Conservation (phyloP, 352 stramenopile genomes). For the Aphanomyces astaci region DNA sequence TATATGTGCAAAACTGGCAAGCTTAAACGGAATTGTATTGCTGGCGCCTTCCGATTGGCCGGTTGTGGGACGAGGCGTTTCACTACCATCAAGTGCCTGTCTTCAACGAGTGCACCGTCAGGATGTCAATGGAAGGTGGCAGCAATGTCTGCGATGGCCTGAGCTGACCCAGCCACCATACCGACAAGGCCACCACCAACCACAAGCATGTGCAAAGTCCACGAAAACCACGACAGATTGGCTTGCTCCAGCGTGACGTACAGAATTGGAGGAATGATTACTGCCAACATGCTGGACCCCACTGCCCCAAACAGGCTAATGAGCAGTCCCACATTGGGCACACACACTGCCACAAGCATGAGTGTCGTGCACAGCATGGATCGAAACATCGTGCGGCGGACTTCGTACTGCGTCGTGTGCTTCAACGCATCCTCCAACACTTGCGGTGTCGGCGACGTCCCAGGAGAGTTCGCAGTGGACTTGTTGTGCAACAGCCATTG, state of each 20-base stretch:
- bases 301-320: conserved; percentile 77
- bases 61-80: not conserved
- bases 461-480: not conserved
- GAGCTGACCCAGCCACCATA: conserved; percentile 56
- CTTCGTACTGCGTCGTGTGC: conserved; percentile 59
- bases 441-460: conserved; percentile 19
- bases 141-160: conserved; percentile 47
- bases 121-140: conserved; percentile 25
- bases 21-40: not conserved
- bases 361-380: conserved; percentile 73
- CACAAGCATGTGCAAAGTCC: conserved; percentile 40
- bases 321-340: conserved; percentile 58
- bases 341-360: conserved; percentile 65
- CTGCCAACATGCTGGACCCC: conserved; percentile 70
- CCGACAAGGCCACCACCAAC: conserved; percentile 44
- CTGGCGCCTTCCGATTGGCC: conserved; percentile 13
- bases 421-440: conserved; percentile 40
- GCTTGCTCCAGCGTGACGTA: conserved; percentile 42
- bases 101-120: not conserved
- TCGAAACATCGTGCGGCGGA: conserved; percentile 67
- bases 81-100: too few relatives aligned
- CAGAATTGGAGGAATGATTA: conserved; percentile 61
- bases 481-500: not conserved
- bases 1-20: not conserved
- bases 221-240: conserved; percentile 35